Conservation (phyloP, 345 rosid species). For the Hevea brasiliensis region DNA sequence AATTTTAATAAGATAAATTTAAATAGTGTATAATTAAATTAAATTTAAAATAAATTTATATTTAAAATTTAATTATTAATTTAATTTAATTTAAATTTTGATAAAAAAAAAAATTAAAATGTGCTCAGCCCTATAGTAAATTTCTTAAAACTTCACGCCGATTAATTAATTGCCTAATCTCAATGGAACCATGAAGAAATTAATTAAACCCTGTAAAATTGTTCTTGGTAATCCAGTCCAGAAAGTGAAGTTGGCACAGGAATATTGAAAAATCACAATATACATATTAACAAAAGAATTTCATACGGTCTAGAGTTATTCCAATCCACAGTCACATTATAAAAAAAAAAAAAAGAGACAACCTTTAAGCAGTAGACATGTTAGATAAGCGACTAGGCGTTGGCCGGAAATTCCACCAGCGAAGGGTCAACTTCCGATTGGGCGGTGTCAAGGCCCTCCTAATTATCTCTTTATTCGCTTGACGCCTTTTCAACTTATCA, state of each 20-base stretch:
- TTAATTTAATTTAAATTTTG: no score
- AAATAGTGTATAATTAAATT: no score
- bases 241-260: not conserved
- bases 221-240: not conserved
- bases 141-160: no score
- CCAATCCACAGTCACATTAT: not conserved
- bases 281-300: not conserved
- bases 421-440: conserved; percentile 23
- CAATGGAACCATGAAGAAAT: no score
- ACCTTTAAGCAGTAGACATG: conserved; percentile 37
- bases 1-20: no score
- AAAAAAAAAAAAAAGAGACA: not conserved
- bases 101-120: no score
- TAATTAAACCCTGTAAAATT: no score
- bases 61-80: no score
- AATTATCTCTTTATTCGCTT: conserved; percentile 33
- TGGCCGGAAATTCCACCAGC: conserved; percentile 48
- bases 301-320: not conserved
- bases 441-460: conserved; percentile 42
- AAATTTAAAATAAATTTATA: no score
- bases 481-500: conserved; percentile 20
- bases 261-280: not conserved
- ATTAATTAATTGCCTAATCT: no score
- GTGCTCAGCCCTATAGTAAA: no score
- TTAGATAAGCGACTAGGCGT: conserved; percentile 43